phyloP scores from a whole-genome alignment of 2,329 filamentous ascomycete species.

The Fulvia fulva region DNA sequence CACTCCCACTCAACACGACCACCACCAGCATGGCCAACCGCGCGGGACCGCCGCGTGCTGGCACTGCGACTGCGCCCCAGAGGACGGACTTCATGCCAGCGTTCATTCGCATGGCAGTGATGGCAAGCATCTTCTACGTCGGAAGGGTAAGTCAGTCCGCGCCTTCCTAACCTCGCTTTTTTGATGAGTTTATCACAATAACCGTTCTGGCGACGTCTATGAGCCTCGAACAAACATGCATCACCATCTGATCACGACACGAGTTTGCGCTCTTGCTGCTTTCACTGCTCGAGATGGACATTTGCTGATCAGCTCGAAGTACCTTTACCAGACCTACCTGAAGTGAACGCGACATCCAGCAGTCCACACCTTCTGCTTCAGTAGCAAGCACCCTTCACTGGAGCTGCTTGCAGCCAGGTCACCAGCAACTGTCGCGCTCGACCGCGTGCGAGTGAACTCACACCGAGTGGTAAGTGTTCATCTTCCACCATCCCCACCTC shows the following conservation, averaged over 20 bases:
- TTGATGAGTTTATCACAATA: slow-evolving; percentile 8
- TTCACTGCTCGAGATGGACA: neutral
- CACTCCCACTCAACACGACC: neutral
- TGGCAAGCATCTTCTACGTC: neutral
- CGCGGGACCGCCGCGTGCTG: neutral
- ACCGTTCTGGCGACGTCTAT: slow-evolving; percentile 36
- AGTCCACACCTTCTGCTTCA: neutral
- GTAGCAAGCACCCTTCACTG: neutral
- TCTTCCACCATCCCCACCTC: slow-evolving; percentile 1
- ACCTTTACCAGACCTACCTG: neutral
- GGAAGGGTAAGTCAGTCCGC: neutral
- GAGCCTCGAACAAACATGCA: slow-evolving; percentile 41
- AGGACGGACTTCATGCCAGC: neutral
- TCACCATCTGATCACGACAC: slow-evolving; percentile 37
- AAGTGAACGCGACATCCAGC: neutral
- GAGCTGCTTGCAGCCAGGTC: neutral
- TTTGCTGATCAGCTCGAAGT: slow-evolving; percentile 3
- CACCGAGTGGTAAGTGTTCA: slow-evolving; percentile 16
- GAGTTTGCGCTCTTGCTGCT: neutral
- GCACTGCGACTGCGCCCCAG: neutral
- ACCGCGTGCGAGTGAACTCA: neutral
- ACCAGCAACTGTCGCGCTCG: neutral
- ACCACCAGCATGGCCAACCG: neutral
- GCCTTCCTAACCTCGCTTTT: neutral
- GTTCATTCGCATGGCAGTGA: neutral